Evolutionary conservation across 1,139 yeast species (phyloP), one percentile per base, ranked within the genome.

Genomic region (Candida sp.): DNA sequence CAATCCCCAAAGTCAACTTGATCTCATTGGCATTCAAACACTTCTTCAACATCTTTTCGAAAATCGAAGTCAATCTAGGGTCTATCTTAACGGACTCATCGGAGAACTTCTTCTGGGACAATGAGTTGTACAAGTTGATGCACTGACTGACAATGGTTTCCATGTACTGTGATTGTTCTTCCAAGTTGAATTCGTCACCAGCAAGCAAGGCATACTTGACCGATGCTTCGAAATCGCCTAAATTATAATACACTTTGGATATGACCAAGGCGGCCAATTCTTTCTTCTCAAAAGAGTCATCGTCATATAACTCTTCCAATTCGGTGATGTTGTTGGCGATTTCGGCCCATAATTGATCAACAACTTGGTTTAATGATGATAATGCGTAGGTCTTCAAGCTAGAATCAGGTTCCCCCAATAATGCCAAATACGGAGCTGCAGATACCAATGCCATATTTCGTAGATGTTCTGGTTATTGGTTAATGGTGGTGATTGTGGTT

Each of bases 261-360:
- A 94, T 94, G 56, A 94, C 84, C 57, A 94, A 78, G 3, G 99
- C 99, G 3, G 98, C 99, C 64, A 94, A 79, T 50, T 84, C 75
- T 60, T 96, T 84, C 55, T 88, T 84, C 46, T 86, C 84, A 68
- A 93, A 94, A 12, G 80, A 70, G 52, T 82, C 80, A 68, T 94
- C 97, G 70, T 94, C 99, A 64, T 88, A 92, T 49, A 94, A 77
- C 57, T 91, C 97, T 73, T 94, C 99, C 64, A 77, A 91, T 78
- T 89, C 94, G 44, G 90, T 78, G 58, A 94, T 84, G 65, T 83
- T 86, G 70, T 94, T 96, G 54, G 99, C 97, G 54, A 96, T 90
- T 75, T 94, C 99, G 3, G 98, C 93, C 99, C 99, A 94, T 58
- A 91, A 80, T 69, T 90, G 93, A 73, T 92, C 97, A 51, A 92